Evolutionary conservation across 257 asterid species (phyloP), one percentile per base, ranked within the genome.

Genomic region (Haberlea rhodopensis): DNA sequence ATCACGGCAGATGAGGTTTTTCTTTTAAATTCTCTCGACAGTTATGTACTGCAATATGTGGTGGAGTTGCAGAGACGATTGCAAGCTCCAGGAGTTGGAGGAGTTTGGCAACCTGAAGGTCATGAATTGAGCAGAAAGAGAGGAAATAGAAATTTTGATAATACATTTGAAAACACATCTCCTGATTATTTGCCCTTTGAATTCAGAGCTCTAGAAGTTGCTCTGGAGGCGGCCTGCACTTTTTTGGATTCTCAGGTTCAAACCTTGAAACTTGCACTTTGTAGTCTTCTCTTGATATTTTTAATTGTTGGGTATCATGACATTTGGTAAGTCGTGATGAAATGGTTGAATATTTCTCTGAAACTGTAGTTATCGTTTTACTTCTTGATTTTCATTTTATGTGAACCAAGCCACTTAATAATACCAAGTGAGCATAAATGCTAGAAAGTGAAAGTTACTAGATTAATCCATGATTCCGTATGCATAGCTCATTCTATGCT

Each of bases 121-220:
- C 64, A 66, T 21, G 78, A 79, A 13, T 26, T 73, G 57, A 71
- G 64, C 63, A 68, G 75, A 65, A 43, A 80, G 69, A 79, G 80
- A 62, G 87, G 84, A 62, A 65, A n/a, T n/a, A n/a, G n/a, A n/a
- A n/a, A 63, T 63, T 71, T 72, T 31, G 80, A 81, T 20, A 71
- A 66, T 26, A 70, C 81, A 56, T 81, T 61, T 70, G 83, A 70
- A 23, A 84, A 53, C 69, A 27, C 80, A 6, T 81, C 87, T 22
- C 82, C 90, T 8, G 87, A 81, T 77, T 77, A 84, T 71, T 79
- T 84, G 77, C 90, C 90, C 22, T 84, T 84, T 63, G 90, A 84
- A 72, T 84, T 84, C 70, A 78, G 87, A 29, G 90, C 90, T 67
- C 87, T 84, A 73, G 90, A 84, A 76, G 85, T 84, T 74, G 90